Evolutionary conservation across 257 asterid species (phyloP).

Genomic region (Thymus quinquecostatus): DNA sequence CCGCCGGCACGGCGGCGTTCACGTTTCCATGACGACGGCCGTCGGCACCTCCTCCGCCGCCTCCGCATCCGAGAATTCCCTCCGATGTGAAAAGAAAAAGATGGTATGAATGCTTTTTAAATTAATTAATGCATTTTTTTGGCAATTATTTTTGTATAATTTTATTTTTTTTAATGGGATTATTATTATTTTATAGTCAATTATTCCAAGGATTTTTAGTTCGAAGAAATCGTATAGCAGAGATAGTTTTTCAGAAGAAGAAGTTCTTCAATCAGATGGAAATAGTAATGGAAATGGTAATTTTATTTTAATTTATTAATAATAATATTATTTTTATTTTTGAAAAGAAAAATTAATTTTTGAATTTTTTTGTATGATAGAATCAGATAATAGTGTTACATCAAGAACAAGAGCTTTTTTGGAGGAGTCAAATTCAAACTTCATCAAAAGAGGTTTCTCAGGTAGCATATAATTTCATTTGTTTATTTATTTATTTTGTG

Average conservation of each 20-base stretch:
- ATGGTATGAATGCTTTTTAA: constrained; percentile 41
- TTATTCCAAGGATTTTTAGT: constrained; percentile 66
- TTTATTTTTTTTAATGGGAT: constrained; percentile 8
- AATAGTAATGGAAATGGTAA: constrained; percentile 45
- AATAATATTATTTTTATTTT: not conserved
- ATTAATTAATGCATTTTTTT: not conserved
- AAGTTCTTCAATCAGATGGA: constrained; percentile 47
- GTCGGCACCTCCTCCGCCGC: constrained; percentile 42
- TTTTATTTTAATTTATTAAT: not conserved
- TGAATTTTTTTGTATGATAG: constrained; percentile 31
- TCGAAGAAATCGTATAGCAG: constrained; percentile 46
- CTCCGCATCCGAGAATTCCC: constrained; percentile 50
- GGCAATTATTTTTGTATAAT: not conserved
- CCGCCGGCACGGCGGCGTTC: constrained; percentile 41
- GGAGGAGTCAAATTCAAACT: constrained; percentile 49
- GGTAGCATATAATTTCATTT: constrained; percentile 31
- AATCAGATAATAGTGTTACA: constrained; percentile 43
- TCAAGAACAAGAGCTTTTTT: constrained; percentile 48
- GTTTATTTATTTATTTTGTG: constrained; percentile 7
- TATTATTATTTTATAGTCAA: constrained; percentile 39
- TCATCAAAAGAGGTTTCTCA: constrained; percentile 38
- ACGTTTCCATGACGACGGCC: constrained; percentile 49
- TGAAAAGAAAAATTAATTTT: not conserved
- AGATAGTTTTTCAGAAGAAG: constrained; percentile 58
- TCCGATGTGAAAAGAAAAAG: constrained; percentile 59